phyloP scores from a whole-genome alignment of 495 filamentous ascomycete species.

The Podospora pseudopauciseta region DNA sequence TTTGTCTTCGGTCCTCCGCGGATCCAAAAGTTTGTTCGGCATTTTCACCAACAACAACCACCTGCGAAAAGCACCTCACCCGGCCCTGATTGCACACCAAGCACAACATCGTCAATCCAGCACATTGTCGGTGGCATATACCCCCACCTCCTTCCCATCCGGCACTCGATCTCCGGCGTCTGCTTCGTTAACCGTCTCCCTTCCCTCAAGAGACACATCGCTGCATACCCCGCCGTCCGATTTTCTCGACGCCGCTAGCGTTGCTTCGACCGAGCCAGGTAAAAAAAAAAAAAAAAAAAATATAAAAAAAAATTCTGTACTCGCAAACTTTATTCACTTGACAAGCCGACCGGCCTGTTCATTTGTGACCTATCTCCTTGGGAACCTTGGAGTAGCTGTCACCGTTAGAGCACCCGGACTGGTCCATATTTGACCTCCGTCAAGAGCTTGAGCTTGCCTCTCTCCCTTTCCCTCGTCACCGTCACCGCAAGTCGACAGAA shows the following conservation, averaged over 20 bases:
- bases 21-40: constrained; percentile 13
- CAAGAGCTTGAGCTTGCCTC: background rate
- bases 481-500: background rate
- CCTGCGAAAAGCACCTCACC: background rate
- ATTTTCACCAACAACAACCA: background rate
- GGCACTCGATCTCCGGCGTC: background rate
- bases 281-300: background rate
- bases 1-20: constrained; percentile 20
- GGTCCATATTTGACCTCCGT: background rate
- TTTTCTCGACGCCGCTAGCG: background rate
- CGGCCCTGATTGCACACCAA: background rate
- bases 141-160: background rate
- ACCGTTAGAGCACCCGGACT: background rate
- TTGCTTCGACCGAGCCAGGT: background rate
- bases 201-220: background rate
- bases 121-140: background rate
- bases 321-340: background rate
- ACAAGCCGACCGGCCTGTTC: background rate
- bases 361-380: background rate
- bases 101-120: background rate
- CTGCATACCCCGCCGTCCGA: background rate
- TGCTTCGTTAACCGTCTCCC: background rate
- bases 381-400: background rate
- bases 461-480: background rate
- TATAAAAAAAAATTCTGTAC: background rate